phyloP scores from a whole-genome alignment of 1,284 basidiomycete species.

The Rhodotorula sp. region DNA sequence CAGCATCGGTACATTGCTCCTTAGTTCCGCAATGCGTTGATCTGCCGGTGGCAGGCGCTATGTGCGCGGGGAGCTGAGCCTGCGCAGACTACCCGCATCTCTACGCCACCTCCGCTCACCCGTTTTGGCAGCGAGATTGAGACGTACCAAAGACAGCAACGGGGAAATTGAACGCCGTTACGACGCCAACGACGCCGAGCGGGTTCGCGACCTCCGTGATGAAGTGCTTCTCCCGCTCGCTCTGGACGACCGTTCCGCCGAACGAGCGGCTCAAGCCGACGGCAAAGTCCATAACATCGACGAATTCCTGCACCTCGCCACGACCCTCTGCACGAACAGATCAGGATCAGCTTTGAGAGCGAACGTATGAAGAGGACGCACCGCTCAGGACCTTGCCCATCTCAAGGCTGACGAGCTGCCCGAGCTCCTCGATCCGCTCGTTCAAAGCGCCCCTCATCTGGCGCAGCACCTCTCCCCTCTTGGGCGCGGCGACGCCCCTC shows the following conservation, averaged over 20 bases:
- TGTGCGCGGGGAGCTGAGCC: no score
- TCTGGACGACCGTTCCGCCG: conserved; percentile 75
- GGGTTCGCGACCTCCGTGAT: conserved; percentile 88
- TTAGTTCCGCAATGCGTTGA: no score
- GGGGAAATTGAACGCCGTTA: conserved; percentile 76
- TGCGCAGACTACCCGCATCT: no score
- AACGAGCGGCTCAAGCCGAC: conserved; percentile 75
- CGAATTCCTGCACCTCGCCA: conserved; percentile 63
- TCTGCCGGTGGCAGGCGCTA: no score
- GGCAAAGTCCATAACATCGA: conserved; percentile 80
- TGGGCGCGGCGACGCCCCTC: conserved; percentile 78
- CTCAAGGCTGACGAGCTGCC: conserved; percentile 66
- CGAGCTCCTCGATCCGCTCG: conserved; percentile 56
- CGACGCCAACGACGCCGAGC: conserved; percentile 84
- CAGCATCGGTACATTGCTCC: no score
- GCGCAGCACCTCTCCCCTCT: conserved; percentile 80
- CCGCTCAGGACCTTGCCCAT: conserved; percentile 85
- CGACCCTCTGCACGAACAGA: conserved; percentile 7
- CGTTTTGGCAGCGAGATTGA: no score
- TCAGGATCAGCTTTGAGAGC: neutral
- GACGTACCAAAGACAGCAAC: conserved; percentile 59
- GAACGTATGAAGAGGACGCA: neutral
- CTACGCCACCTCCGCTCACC: no score
- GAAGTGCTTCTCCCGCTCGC: conserved; percentile 83
- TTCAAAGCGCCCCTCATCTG: conserved; percentile 68